Evolutionary conservation across 2,329 filamentous ascomycete species (phyloP).

Genomic region (Thermothelomyces thermophilus): DNA sequence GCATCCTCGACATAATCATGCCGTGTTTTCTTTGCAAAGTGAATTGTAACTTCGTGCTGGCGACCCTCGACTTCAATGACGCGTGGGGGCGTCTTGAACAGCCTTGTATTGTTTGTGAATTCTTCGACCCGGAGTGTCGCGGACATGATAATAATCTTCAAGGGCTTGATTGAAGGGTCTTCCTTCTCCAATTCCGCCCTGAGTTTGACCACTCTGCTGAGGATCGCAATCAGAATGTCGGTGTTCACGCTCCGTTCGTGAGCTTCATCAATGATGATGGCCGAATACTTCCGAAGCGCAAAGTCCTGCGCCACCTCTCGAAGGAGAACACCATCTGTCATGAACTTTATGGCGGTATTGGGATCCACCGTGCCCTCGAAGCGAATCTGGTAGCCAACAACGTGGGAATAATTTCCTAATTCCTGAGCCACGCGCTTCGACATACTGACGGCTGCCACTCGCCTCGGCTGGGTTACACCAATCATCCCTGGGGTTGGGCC

Average conservation of each 20-base stretch:
- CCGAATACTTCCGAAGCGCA: slow-evolving; percentile 80
- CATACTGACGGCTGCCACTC: slow-evolving; percentile 96
- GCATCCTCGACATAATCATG: slow-evolving; percentile 87
- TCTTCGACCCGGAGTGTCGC: slow-evolving; percentile 88
- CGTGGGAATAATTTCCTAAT: slow-evolving; percentile 66
- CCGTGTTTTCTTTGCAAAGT: slow-evolving; percentile 78
- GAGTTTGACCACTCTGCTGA: slow-evolving; percentile 84
- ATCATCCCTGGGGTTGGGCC: slow-evolving; percentile 87
- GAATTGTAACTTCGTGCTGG: slow-evolving; percentile 82
- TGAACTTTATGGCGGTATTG: slow-evolving; percentile 91
- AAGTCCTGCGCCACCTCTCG: slow-evolving; percentile 90
- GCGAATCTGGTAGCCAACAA: slow-evolving; percentile 88
- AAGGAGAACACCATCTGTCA: slow-evolving; percentile 95
- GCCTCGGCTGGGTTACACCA: slow-evolving; percentile 86
- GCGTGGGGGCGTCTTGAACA: slow-evolving; percentile 75
- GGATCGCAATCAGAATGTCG: slow-evolving; percentile 94
- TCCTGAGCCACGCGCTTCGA: slow-evolving; percentile 86
- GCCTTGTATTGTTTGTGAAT: slow-evolving; percentile 72
- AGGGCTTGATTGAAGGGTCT: slow-evolving; percentile 62
- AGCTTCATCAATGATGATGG: slow-evolving; percentile 91
- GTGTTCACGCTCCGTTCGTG: slow-evolving; percentile 97
- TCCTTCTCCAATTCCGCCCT: slow-evolving; percentile 68
- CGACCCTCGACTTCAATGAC: slow-evolving; percentile 85
- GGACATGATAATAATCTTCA: slow-evolving; percentile 98
- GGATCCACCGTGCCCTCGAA: slow-evolving; percentile 79